Evolutionary conservation across 2,329 filamentous ascomycete species (phyloP).

Genomic region (Fusarium buharicum): DNA sequence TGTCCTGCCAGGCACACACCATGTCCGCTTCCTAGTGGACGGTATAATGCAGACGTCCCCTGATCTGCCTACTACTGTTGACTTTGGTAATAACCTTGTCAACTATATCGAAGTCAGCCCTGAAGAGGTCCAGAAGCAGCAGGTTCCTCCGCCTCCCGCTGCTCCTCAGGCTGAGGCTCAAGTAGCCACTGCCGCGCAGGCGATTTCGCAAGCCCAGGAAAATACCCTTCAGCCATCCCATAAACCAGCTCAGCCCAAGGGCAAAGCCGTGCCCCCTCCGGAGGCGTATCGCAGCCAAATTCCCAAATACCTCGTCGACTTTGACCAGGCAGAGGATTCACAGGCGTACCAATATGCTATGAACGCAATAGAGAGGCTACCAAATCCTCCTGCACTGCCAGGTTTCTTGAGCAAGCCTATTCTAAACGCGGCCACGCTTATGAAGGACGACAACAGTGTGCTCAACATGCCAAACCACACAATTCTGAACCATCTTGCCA

Average conservation of each 20-base stretch:
- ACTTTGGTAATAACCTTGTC: slow-evolving; percentile 97
- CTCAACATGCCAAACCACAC: slow-evolving; percentile 97
- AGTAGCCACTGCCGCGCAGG: slow-evolving; percentile 18
- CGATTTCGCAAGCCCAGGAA: slow-evolving; percentile 18
- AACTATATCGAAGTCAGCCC: slow-evolving; percentile 96
- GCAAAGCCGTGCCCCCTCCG: slow-evolving; percentile 65
- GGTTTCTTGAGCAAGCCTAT: slow-evolving; percentile 95
- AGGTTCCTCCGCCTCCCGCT: slow-evolving; percentile 46
- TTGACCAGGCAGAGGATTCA: slow-evolving; percentile 85
- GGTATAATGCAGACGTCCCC: slow-evolving; percentile 91
- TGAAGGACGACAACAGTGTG: slow-evolving; percentile 98
- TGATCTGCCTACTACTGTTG: slow-evolving; percentile 90
- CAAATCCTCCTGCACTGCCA: slow-evolving; percentile 84
- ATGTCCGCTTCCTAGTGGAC: slow-evolving; percentile 96
- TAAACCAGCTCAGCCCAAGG: slow-evolving; percentile 55
- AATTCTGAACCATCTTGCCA: slow-evolving; percentile 94
- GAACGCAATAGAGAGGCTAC: slow-evolving; percentile 79
- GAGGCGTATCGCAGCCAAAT: slow-evolving; percentile 77
- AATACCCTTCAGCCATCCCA: neutral
- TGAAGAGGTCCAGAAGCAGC: slow-evolving; percentile 66
- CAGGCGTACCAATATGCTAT: slow-evolving; percentile 78
- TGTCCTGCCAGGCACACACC: slow-evolving; percentile 92
- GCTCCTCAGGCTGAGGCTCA: slow-evolving; percentile 45
- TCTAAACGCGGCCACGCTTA: slow-evolving; percentile 86
- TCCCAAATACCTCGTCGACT: slow-evolving; percentile 85